Base-by-base conservation (phyloP, 129 eudicot species). In the Tagetes erecta region DNA sequence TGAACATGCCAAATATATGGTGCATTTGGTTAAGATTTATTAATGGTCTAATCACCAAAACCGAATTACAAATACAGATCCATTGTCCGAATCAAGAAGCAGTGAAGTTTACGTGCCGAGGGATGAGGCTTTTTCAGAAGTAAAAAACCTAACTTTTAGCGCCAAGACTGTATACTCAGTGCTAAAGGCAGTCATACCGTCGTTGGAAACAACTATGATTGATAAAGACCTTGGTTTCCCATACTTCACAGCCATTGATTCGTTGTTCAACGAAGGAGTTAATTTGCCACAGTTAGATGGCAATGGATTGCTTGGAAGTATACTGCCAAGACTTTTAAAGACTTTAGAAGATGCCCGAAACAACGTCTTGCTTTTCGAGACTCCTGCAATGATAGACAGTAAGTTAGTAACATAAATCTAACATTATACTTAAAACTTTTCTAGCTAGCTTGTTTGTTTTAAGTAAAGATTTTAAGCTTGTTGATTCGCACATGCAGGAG, bases 81-180 rank as follows among this genome's bases (percentile, higher is more conserved):
- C n/a, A n/a, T n/a, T 62, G 41, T 59, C 84, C 20, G 98, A 93
- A 67, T 55, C 89, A 5, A 86, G 95, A 82, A 65, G 80, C 12
- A 20, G 57, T 30, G 65, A 13, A 1, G 40, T 87, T 7, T 93
- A 93, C n/a, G 96, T 93, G 57, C 98, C 98, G 10, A 84, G 98
- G 56, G 98, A 93, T 71, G 98, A 93, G 73, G 89, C 81, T 5
- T 93, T 93, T 57, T 86, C 97, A 2, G 96, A 84, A 69, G 74
- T 90, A n/a, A 93, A 93, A 81, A 53, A 67, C 27, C 0, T 78
- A 10, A 84, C 91, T 1, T 93, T 93, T 69, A 72, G 80, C 1
- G 84, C 81, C 8, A 93, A 76, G 47, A 81, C 92, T 4, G 46
- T 90, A 0, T 78, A 75, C 85, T 88, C 92, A 2, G 96, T 85